Evolutionary conservation across 768 basidiomycete species (phyloP).

Genomic region (Calvatia gigantea): DNA sequence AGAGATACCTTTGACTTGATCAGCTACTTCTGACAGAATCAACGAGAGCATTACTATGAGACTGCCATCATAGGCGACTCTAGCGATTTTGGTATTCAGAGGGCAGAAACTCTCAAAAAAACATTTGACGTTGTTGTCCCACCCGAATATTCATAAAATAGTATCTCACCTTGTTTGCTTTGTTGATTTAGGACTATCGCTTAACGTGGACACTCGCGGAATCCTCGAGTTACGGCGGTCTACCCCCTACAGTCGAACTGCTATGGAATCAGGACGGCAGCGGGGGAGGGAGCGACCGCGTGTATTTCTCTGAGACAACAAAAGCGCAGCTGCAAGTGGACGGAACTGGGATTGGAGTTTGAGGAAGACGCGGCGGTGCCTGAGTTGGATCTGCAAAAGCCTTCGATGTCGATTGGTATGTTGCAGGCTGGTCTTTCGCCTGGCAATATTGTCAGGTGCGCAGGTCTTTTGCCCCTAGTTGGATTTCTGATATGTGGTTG

Average conservation of each 20-base stretch:
- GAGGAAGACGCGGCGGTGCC: slow-evolving; percentile 21
- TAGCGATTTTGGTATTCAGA: slow-evolving; percentile 29
- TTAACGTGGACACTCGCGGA: slow-evolving; percentile 38
- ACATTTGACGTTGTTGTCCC: slow-evolving; percentile 21
- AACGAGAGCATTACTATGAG: slow-evolving; percentile 29
- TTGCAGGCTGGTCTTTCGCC: not conserved
- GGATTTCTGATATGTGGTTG: slow-evolving; percentile 21
- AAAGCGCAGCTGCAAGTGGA: slow-evolving; percentile 28
- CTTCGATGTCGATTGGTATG: slow-evolving; percentile 5
- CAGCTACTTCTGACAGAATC: slow-evolving; percentile 24
- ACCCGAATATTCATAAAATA: not conserved
- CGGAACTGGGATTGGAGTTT: slow-evolving; percentile 36
- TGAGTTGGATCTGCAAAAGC: slow-evolving; percentile 8
- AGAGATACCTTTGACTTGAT: not conserved
- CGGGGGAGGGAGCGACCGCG: no score
- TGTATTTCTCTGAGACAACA: slow-evolving; percentile 36
- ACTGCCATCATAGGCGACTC: slow-evolving; percentile 31
- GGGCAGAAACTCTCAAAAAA: slow-evolving; percentile 22
- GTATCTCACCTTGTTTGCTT: not conserved
- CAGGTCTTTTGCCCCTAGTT: slow-evolving; percentile 14
- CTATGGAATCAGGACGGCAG: slow-evolving; percentile 16
- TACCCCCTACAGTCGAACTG: slow-evolving; percentile 31
- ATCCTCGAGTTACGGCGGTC: slow-evolving; percentile 29
- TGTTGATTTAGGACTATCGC: slow-evolving; percentile 22
- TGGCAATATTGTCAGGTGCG: slow-evolving; percentile 14